Conservation (phyloP, 768 basidiomycete genomes). For the Pleurotus giganteus region DNA sequence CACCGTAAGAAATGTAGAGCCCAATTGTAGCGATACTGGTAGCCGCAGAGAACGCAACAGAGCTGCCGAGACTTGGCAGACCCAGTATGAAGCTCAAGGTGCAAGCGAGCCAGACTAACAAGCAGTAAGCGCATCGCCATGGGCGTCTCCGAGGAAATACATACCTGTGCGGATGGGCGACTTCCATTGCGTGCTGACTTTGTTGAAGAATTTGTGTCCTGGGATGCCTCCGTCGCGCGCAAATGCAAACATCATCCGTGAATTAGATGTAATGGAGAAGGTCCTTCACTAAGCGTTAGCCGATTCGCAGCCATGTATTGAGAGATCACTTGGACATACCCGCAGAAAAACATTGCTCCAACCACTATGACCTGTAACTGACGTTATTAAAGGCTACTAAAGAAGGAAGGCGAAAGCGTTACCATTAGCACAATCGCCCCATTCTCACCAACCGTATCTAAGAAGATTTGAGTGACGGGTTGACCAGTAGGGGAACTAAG, state of each 20-base stretch:
- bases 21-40: slow-evolving; percentile 73
- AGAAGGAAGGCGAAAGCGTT: slow-evolving; percentile 2
- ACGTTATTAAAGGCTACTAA: not conserved
- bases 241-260: slow-evolving; percentile 83
- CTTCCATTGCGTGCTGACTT: slow-evolving; percentile 55
- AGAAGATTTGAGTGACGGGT: slow-evolving; percentile 76
- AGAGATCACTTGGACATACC: slow-evolving; percentile 32
- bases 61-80: slow-evolving; percentile 69
- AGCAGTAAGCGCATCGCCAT: too few relatives aligned
- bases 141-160: not conserved
- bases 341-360: slow-evolving; percentile 74
- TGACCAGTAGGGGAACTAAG: slow-evolving; percentile 54
- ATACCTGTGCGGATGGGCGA: slow-evolving; percentile 70
- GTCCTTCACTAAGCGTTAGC: slow-evolving; percentile 36
- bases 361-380: slow-evolving; percentile 54
- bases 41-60: slow-evolving; percentile 64
- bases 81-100: slow-evolving; percentile 73
- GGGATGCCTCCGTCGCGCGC: slow-evolving; percentile 74
- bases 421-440: slow-evolving; percentile 78
- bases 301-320: not conserved
- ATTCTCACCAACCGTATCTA: slow-evolving; percentile 71
- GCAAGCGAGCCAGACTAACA: slow-evolving; percentile 74
- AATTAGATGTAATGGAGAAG: slow-evolving; percentile 78
- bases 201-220: slow-evolving; percentile 62
- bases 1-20: slow-evolving; percentile 73